Percentiles rank a stretch among this genome's conserved stretches.
Evolutionary conservation across 208 protist genomes (phyloP).

Genomic region (Acanthamoeba healyi): DNA sequence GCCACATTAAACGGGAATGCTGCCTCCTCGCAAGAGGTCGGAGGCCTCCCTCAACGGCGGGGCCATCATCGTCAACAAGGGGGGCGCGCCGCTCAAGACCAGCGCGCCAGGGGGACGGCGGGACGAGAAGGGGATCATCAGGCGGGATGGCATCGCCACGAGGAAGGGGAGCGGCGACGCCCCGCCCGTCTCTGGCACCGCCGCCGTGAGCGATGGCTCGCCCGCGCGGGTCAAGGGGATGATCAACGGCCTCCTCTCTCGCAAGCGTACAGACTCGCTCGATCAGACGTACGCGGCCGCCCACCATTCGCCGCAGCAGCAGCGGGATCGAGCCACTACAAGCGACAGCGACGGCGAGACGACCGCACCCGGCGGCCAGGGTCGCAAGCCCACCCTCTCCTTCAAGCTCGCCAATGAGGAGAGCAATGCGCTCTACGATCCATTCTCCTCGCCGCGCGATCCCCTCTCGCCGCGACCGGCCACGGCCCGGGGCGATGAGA

Average conservation of each 20-base stretch:
- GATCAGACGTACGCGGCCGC: neutral
- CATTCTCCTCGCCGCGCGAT: neutral
- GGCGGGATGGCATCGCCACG: neutral
- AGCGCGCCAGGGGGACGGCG: neutral
- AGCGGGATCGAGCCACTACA: neutral
- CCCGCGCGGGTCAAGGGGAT: neutral
- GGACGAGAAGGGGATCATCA: neutral
- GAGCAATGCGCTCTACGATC: neutral
- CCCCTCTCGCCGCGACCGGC: neutral
- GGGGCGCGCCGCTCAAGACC: neutral
- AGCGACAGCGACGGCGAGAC: neutral
- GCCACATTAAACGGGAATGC: neutral
- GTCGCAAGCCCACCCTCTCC: slow-evolving; percentile 39
- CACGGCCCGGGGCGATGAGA: neutral
- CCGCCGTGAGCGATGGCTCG: neutral
- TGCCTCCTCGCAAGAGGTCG: neutral
- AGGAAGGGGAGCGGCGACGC: neutral
- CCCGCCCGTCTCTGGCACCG: neutral
- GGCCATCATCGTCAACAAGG: neutral
- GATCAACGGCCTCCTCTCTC: neutral
- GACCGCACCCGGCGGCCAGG: neutral
- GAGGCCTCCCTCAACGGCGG: neutral
- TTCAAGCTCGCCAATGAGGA: slow-evolving; percentile 3
- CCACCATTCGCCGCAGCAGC: neutral
- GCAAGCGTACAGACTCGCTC: slow-evolving; percentile 8